Evolutionary conservation across 768 basidiomycete genomes (phyloP).

Genomic region (Strobilomyces echinocephalus): DNA sequence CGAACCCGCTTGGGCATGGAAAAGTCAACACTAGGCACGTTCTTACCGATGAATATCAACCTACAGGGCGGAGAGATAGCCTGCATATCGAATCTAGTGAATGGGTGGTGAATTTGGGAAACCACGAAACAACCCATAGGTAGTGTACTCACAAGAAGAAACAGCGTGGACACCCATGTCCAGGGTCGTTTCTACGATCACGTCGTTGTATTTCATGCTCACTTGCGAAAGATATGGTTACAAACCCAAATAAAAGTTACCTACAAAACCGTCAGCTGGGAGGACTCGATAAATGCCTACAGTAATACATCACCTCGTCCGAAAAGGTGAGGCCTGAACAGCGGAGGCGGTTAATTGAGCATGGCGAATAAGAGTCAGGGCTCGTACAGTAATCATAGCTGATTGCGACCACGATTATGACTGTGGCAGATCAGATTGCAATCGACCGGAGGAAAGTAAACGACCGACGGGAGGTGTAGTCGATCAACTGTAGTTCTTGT

Average conservation of each 20-base stretch:
- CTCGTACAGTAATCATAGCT: neutral
- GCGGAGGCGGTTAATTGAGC: neutral
- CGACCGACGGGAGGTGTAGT: slow-evolving; percentile 1
- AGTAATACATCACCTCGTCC: neutral
- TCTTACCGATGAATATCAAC: neutral
- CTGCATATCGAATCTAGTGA: neutral
- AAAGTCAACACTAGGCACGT: neutral
- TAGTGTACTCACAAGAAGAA: neutral
- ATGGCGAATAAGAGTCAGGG: neutral
- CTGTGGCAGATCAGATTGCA: neutral
- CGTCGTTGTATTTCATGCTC: neutral
- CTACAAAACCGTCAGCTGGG: neutral
- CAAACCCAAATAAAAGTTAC: slow-evolving; percentile 2
- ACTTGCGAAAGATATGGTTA: neutral
- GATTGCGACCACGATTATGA: neutral
- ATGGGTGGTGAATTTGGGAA: neutral
- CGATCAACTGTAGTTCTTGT: neutral
- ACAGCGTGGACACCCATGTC: slow-evolving; percentile 2
- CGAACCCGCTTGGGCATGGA: neutral
- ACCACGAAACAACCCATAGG: neutral
- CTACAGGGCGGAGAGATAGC: neutral
- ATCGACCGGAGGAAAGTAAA: neutral
- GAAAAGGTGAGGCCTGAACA: slow-evolving; percentile 1
- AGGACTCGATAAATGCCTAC: no score
- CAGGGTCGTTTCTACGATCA: neutral